Evolutionary conservation across 129 eudicot genomes (phyloP).

Genomic region (Pulicaria dysenterica): DNA sequence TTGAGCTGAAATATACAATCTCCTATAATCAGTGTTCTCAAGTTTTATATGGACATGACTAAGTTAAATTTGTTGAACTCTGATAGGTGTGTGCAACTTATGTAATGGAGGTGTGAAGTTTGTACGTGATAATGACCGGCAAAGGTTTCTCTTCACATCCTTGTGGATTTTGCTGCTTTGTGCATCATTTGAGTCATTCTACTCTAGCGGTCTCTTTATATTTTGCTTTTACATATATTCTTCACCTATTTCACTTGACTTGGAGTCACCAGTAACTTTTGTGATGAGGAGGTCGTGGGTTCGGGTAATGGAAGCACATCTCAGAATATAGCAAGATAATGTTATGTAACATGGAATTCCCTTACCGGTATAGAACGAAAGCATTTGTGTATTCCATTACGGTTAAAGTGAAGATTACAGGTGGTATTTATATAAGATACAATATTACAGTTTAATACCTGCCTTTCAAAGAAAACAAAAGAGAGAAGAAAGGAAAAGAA

Average conservation of each 20-base stretch:
- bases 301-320: background rate
- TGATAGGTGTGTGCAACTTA: conserved; percentile 92
- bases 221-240: background rate
- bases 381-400: no score
- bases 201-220: background rate
- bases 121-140: conserved; percentile 79
- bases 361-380: no score
- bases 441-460: no score
- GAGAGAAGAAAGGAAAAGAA: no score
- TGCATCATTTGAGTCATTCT: background rate
- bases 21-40: background rate
- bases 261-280: background rate
- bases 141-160: conserved; percentile 52
- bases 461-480: no score
- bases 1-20: background rate
- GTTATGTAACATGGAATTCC: no score
- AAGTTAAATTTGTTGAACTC: conserved; percentile 5
- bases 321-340: background rate
- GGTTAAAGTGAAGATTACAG: no score
- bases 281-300: background rate
- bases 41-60: background rate
- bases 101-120: conserved; percentile 98
- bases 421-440: no score
- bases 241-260: background rate
- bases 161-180: background rate